A percentile compares a stretch with the other conserved stretches of the same genome.
These are phyloP conservation scores for Pleurotus ostreatus DNA, from an alignment of 768 basidiomycete genomes.

Conservation along the genomic window DNA sequence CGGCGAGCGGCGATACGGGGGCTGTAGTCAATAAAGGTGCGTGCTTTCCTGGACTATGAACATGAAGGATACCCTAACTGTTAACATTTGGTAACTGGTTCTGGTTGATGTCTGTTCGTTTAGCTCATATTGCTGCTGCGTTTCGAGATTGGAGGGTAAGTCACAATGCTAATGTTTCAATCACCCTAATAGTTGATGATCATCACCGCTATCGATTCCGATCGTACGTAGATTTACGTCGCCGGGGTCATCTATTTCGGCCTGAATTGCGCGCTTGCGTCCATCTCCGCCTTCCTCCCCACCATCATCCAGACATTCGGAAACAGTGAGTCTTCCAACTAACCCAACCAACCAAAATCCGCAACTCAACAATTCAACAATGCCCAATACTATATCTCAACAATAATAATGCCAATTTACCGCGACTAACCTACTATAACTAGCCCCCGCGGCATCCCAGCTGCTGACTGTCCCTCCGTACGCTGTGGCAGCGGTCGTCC, in stretches of 20 bases:
- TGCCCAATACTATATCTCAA: too few species aligned
- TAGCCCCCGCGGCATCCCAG: constrained; percentile 65
- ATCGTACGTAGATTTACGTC: constrained; percentile 42
- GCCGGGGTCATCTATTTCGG: constrained; percentile 79
- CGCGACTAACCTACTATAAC: too few species aligned
- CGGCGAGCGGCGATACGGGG: constrained; percentile 62
- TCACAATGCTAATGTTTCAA: background rate
- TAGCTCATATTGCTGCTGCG: constrained; percentile 61
- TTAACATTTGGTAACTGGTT: background rate
- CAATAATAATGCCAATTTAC: too few species aligned
- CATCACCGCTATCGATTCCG: background rate
- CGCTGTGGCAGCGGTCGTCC: constrained; percentile 62
- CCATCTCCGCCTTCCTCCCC: constrained; percentile 79
- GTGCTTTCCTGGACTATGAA: background rate
- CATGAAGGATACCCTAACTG: background rate
- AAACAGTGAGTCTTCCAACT: constrained; percentile 43
- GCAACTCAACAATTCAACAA: too few species aligned
- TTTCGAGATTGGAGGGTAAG: constrained; percentile 68
- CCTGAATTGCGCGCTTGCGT: constrained; percentile 71
- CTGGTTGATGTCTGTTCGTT: background rate
- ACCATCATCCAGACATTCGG: constrained; percentile 77
- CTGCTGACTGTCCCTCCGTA: constrained; percentile 82
- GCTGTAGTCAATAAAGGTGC: constrained; percentile 60
- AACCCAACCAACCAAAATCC: too few species aligned
- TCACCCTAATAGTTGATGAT: background rate